Evolutionary conservation across 2,329 filamentous ascomycete species (phyloP).

Genomic region (Fusarium sp.): DNA sequence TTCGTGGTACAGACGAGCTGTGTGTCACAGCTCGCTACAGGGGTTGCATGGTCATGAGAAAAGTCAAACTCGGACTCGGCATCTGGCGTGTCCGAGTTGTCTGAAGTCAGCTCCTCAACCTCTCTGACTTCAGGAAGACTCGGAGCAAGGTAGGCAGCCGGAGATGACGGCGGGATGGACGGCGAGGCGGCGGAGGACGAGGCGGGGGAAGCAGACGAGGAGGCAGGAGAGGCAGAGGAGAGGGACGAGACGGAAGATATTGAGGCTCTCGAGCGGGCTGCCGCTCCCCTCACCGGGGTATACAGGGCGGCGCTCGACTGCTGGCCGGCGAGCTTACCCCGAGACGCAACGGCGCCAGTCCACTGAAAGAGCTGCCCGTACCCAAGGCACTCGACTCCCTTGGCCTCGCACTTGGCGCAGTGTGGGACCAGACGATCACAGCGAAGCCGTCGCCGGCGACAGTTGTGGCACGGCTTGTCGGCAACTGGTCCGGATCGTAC

Average conservation of each 20-base stretch:
- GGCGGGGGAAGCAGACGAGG: constrained; percentile 16
- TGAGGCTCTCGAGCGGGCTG: constrained; percentile 32
- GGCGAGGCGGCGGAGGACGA: constrained; percentile 29
- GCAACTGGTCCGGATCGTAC: constrained; percentile 42
- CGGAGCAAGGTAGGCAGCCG: constrained; percentile 21
- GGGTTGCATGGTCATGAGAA: constrained; percentile 26
- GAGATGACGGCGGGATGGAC: constrained; percentile 28
- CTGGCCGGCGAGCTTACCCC: constrained; percentile 56
- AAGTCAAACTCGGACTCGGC: constrained; percentile 20
- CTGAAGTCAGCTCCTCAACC: constrained; percentile 30
- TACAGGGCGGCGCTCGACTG: constrained; percentile 51
- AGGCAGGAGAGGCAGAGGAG: constrained; percentile 31
- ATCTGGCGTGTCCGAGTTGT: constrained; percentile 28
- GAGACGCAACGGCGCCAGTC: constrained; percentile 60
- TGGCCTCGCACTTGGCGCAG: constrained; percentile 63
- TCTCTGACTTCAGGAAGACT: constrained; percentile 22
- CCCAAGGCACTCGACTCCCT: constrained; percentile 64
- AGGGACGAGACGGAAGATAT: constrained; percentile 35
- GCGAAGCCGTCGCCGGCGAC: constrained; percentile 63
- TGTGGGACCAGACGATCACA: constrained; percentile 64
- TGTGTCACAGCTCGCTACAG: constrained; percentile 34
- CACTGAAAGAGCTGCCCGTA: constrained; percentile 66
- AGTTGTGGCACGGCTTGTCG: constrained; percentile 63
- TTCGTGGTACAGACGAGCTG: constrained; percentile 46
- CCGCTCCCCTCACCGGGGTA: constrained; percentile 24